These are phyloP conservation scores for Axilococcus clingmanii DNA, from an alignment of 139 green algal species.

Conservation along the genomic window DNA sequence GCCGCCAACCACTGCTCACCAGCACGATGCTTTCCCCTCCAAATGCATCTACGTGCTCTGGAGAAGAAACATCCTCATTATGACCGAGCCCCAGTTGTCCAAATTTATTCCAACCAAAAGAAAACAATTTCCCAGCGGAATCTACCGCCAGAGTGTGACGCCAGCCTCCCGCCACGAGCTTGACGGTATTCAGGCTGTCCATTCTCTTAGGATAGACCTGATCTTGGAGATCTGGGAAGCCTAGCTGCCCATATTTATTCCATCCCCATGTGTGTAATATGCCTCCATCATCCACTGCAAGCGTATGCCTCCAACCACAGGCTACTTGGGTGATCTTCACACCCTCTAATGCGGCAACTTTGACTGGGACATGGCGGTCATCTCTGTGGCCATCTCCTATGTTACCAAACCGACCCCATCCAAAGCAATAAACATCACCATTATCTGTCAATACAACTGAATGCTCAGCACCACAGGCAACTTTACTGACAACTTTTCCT, in stretches of 20 bases:
- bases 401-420: slow-evolving; percentile 83
- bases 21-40: slow-evolving; percentile 22
- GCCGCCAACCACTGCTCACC: slow-evolving; percentile 77
- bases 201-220: slow-evolving; percentile 30
- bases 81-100: slow-evolving; percentile 68
- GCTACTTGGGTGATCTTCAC: slow-evolving; percentile 35
- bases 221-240: slow-evolving; percentile 40
- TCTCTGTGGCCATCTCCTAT: slow-evolving; percentile 56
- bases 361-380: slow-evolving; percentile 39
- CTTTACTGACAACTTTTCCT: slow-evolving; percentile 23
- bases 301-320: slow-evolving; percentile 74
- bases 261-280: slow-evolving; percentile 79
- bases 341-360: slow-evolving; percentile 37
- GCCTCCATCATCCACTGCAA: slow-evolving; percentile 45
- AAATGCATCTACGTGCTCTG: slow-evolving; percentile 28
- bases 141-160: slow-evolving; percentile 68
- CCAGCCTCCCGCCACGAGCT: slow-evolving; percentile 67
- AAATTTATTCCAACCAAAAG: slow-evolving; percentile 86
- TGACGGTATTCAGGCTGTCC: slow-evolving; percentile 30
- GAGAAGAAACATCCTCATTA: slow-evolving; percentile 34
- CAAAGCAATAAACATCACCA: slow-evolving; percentile 58
- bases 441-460: slow-evolving; percentile 66
- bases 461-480: slow-evolving; percentile 35
- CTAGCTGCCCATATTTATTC: slow-evolving; percentile 87
- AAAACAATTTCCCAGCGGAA: slow-evolving; percentile 45